Base-by-base conservation (phyloP, 139 green algal species). In the Marvania coccoides region DNA sequence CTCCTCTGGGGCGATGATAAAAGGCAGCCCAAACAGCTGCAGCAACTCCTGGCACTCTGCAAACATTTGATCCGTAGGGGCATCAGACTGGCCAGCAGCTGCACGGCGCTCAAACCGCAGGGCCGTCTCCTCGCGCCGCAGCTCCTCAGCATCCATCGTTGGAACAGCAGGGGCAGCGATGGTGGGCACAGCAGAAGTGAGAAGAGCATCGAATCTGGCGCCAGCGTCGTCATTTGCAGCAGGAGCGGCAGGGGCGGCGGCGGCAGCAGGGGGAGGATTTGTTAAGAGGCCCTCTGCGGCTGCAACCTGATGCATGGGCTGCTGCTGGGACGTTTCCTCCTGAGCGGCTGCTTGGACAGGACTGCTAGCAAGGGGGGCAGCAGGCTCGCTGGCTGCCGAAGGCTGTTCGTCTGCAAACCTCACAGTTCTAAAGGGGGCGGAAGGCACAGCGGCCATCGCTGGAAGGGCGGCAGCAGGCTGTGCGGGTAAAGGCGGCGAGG, bases 1-100 rank as follows among this genome's bases (percentile, higher is more conserved):
- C 75, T 95, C 90, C 40, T 78, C 81, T 6, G 94, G 93, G 6
- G 94, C 94, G 29, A 98, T 85, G n/a, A 99, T 90, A 75, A 88
- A 99, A 4, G 94, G 94, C 71, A 99, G 61, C 2, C 94, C 94
- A 85, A 98, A 99, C 74, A 97, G 75, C 71, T 87, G 78, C 74
- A 97, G 83, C 69, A 97, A 80, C 82, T 96, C 87, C 81, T 96
- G 86, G 65, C 84, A 91, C 79, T 95, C 88, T 8, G 48, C 60
- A 62, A 85, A 90, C 89, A 96, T 93, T 63, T 93, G 80, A 4
- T 61, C 42, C 13, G 77, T 91, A 6, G 88, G 86, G 1, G 70
- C 67, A 46, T 93, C 88, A 14, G 69, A 24, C 9, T 77, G 71
- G 8, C 72, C 66, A 47, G 55, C 40, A 19, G 56, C 47, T 23